Percentiles rank a stretch among this genome's conserved stretches.
These are phyloP conservation scores for Corylus americana DNA, from an alignment of 306 rosid species.

Conservation along the genomic window DNA sequence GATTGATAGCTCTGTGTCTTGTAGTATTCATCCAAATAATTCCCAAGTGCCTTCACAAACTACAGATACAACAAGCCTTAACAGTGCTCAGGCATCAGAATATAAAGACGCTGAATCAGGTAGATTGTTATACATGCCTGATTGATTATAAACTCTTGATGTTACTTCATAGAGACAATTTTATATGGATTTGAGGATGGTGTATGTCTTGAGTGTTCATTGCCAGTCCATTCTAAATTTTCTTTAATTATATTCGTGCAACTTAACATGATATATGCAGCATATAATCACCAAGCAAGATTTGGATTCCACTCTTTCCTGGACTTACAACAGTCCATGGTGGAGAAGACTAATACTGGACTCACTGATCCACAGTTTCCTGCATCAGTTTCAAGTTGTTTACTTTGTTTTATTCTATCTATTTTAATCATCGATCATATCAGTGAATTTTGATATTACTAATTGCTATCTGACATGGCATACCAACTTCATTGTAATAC, in stretches of 20 bases:
- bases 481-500: slow-evolving; percentile 18
- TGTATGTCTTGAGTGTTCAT: slow-evolving; percentile 7
- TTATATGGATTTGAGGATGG: background rate
- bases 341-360: slow-evolving; percentile 41
- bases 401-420: background rate
- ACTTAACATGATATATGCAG: slow-evolving; percentile 43
- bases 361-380: slow-evolving; percentile 41
- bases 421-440: background rate
- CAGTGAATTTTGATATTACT: slow-evolving; percentile 5
- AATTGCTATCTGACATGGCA: slow-evolving; percentile 12
- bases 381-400: slow-evolving; percentile 32
- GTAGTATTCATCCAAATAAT: slow-evolving; percentile 44
- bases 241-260: slow-evolving; percentile 6
- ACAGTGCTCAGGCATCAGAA: slow-evolving; percentile 63
- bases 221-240: slow-evolving; percentile 12
- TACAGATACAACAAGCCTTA: slow-evolving; percentile 60
- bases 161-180: slow-evolving; percentile 12
- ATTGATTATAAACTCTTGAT: background rate
- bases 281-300: slow-evolving; percentile 52
- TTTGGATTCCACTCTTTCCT: slow-evolving; percentile 45
- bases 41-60: slow-evolving; percentile 55
- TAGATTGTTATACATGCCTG: slow-evolving; percentile 27
- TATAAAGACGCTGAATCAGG: slow-evolving; percentile 85
- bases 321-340: slow-evolving; percentile 44
- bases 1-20: slow-evolving; percentile 53